Evolutionary conservation across 2,329 filamentous ascomycete genomes (phyloP).

Genomic region (Hymenoscyphus fraxineus): DNA sequence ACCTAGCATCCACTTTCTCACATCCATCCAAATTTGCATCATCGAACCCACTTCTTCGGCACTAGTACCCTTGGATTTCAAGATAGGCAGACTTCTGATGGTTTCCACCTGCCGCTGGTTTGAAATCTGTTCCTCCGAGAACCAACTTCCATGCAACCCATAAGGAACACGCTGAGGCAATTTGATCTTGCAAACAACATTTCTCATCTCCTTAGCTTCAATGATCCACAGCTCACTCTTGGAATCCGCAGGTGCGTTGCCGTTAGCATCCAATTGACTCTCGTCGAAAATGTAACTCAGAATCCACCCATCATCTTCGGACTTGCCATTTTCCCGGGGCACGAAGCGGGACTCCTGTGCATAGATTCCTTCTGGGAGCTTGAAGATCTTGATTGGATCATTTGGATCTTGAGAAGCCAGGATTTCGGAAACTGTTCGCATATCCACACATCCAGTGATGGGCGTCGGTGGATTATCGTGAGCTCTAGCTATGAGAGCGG

Average conservation of each 20-base stretch:
- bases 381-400: constrained; percentile 60
- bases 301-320: constrained; percentile 65
- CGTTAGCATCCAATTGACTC: constrained; percentile 48
- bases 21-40: constrained; percentile 14
- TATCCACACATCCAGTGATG: constrained; percentile 61
- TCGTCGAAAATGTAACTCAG: constrained; percentile 70
- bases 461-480: constrained; percentile 42
- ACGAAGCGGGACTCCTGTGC: constrained; percentile 68
- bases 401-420: constrained; percentile 41
- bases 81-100: constrained; percentile 21
- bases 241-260: constrained; percentile 38
- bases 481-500: constrained; percentile 50
- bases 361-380: constrained; percentile 56
- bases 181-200: constrained; percentile 54
- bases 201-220: constrained; percentile 58
- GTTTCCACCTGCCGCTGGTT: constrained; percentile 39
- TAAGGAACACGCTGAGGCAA: constrained; percentile 68
- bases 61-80: constrained; percentile 4
- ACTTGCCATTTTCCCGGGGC: constrained; percentile 38
- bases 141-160: constrained; percentile 63
- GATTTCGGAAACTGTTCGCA: constrained; percentile 50
- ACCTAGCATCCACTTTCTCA: constrained; percentile 20
- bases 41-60: neutral
- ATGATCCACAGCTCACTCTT: constrained; percentile 66
- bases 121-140: constrained; percentile 48